phyloP scores from a whole-genome alignment of 2,329 filamentous ascomycete species.

The Apiospora aurea region DNA sequence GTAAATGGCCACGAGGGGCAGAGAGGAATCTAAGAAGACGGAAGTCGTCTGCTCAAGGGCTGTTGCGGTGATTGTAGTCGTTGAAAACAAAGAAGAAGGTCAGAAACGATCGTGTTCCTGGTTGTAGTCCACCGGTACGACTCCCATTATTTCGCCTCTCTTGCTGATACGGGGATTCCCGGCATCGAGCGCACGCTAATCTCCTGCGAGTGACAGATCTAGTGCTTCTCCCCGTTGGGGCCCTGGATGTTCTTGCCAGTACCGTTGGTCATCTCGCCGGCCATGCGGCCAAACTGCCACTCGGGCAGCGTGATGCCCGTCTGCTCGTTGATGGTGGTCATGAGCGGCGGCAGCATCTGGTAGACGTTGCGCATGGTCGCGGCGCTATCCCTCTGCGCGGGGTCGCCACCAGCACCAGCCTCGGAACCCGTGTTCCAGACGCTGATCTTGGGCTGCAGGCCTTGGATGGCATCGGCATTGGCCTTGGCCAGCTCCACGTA shows the following conservation, averaged over 20 bases:
- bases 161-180: background rate
- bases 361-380: conserved; percentile 81
- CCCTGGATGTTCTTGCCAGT: conserved; percentile 46
- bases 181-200: conserved; percentile 1
- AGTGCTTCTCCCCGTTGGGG: conserved; percentile 43
- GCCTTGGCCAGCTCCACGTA: conserved; percentile 80
- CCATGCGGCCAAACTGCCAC: conserved; percentile 71
- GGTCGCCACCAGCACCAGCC: conserved; percentile 47
- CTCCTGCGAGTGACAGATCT: conserved; percentile 15
- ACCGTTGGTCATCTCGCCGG: conserved; percentile 41
- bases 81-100: conserved; percentile 7
- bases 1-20: conserved; percentile 1
- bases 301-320: conserved; percentile 81
- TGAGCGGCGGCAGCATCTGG: conserved; percentile 82
- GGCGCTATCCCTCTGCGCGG: conserved; percentile 55
- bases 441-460: conserved; percentile 87
- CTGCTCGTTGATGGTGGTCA: conserved; percentile 88
- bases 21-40: background rate
- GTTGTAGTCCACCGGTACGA: background rate
- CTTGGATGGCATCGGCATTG: conserved; percentile 77
- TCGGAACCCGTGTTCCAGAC: conserved; percentile 82
- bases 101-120: background rate
- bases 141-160: background rate
- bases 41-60: background rate
- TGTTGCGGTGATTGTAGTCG: background rate